Percentiles rank a stretch among this genome's conserved stretches.
phyloP scores from a whole-genome alignment of 768 basidiomycete genomes.

The Rhizopogon vulgaris region DNA sequence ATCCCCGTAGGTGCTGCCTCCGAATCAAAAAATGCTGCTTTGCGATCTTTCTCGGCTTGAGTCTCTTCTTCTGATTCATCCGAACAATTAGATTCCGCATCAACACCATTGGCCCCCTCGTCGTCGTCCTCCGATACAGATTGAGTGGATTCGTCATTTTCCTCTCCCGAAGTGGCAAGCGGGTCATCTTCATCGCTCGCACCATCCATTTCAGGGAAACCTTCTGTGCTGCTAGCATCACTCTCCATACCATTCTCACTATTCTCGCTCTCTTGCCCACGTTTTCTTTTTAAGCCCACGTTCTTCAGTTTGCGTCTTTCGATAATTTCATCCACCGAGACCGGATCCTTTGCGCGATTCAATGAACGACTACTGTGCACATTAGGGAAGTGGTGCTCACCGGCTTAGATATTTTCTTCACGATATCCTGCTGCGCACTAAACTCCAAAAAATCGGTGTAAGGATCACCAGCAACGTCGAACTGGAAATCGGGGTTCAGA shows the following conservation, averaged over 20 bases:
- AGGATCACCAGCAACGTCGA: conserved; percentile 71
- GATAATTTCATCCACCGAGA: conserved; percentile 92
- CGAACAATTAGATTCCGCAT: conserved; percentile 41
- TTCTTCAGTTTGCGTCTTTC: conserved; percentile 50
- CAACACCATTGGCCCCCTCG: conserved; percentile 16
- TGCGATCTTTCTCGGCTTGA: conserved; percentile 57
- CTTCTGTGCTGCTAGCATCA: conserved; percentile 1
- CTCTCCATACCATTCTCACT: conserved; percentile 31
- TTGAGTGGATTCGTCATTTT: conserved; percentile 27
- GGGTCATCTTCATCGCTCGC: conserved; percentile 24
- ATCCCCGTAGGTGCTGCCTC: conserved; percentile 38
- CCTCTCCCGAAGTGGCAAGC: conserved; percentile 27
- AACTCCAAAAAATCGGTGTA: conserved; percentile 50
- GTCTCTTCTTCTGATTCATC: conserved; percentile 59
- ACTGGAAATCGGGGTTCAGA: conserved; percentile 78
- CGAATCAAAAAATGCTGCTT: conserved; percentile 84
- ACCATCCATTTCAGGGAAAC: conserved; percentile 20
- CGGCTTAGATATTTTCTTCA: conserved; percentile 57
- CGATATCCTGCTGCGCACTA: conserved; percentile 42
- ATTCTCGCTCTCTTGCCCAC: conserved; percentile 28
- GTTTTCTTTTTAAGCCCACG: conserved; percentile 56
- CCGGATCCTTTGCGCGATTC: conserved; percentile 46
- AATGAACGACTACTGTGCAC: neutral
- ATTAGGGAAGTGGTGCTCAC: conserved; percentile 33
- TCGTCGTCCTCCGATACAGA: conserved; percentile 28